Base-by-base conservation (phyloP, 2,329 filamentous ascomycete genomes). In the Lasiodiplodia gonubiensis region DNA sequence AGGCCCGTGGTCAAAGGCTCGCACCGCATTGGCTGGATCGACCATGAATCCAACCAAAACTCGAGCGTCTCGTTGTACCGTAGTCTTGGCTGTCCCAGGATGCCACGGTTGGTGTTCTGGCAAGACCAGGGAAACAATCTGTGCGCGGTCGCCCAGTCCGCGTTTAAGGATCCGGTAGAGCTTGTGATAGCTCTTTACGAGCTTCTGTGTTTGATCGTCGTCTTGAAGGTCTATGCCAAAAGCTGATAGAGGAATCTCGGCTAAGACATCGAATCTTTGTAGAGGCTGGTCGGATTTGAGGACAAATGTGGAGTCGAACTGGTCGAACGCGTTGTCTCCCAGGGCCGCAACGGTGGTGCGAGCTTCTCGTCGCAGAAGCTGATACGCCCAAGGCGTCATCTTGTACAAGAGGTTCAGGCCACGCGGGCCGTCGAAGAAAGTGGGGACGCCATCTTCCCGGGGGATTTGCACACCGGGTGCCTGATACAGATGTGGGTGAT, bases 271-370 rank as follows among this genome's bases (percentile, higher is more conserved):
- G 72, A 85, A 89, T 68, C 84, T 81, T 69, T 85, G 80, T 52
- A 84, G 78, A 27, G 82, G 76, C 39, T 85, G 78, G 70, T 87
- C 81, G 2, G 83, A 80, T 69, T 84, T 86, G 49, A 85, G 80
- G 67, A 97, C 94, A 75, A 99, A 99, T 0, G 92, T 89, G 1
- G 90, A 85, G 49, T 92, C 91, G 72, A 98, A 98, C 68, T 94
- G 92, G 74, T 97, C 90, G 48, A 89, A 86, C 2, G 87, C 81
- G 55, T 87, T 86, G 74, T 95, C 89, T 68, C 90, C 90, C 10
- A 98, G 85, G 74, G 93, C 89, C 23, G 87, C 85, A 30, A 95
- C 82, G 0, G 93, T 94, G 52, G 87, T 85, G 69, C 85, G 88
- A 49, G 94, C 93, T 75, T 97, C 90, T 64, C 89, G 86, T 55